Percentiles rank a stretch among this genome's conserved stretches.
Conservation (phyloP, 1,284 basidiomycete species). For the Vanrija humicola region DNA sequence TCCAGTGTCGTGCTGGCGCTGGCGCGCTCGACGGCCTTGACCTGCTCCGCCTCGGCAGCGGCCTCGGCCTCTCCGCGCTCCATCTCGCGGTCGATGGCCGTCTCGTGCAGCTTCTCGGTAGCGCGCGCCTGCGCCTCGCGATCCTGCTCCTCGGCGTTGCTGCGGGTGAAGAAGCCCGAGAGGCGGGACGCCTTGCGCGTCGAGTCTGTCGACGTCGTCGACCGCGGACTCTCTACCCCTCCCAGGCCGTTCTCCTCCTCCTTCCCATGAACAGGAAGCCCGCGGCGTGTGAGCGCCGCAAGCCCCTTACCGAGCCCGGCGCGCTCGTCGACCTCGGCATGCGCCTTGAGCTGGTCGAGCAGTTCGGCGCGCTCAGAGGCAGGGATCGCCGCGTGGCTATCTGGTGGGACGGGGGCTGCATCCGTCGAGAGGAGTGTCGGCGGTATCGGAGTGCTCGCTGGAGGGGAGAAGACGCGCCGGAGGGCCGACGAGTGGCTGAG, state of each 20-base stretch:
- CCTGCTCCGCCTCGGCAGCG: slow-evolving; percentile 20
- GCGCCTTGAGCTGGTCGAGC: slow-evolving; percentile 34
- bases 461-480: slow-evolving; percentile 33
- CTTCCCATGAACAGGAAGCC: slow-evolving; percentile 27
- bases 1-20: not conserved
- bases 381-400: slow-evolving; percentile 15
- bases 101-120: slow-evolving; percentile 24
- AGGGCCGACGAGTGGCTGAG: slow-evolving; percentile 17
- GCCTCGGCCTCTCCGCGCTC: slow-evolving; percentile 27
- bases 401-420: slow-evolving; percentile 21
- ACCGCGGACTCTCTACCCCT: slow-evolving; percentile 20
- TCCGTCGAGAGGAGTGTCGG: slow-evolving; percentile 20
- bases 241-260: slow-evolving; percentile 24
- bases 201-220: slow-evolving; percentile 19
- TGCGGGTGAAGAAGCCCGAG: slow-evolving; percentile 1
- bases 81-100: slow-evolving; percentile 41
- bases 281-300: slow-evolving; percentile 27
- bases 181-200: slow-evolving; percentile 6
- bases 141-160: not conserved
- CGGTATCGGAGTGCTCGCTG: slow-evolving; percentile 9
- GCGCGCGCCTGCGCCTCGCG: slow-evolving; percentile 15
- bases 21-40: slow-evolving; percentile 23
- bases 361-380: slow-evolving; percentile 23
- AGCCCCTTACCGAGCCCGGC: slow-evolving; percentile 28
- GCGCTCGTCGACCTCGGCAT: slow-evolving; percentile 16